Evolutionary conservation across 805 yeast species (phyloP).

Genomic region (Starmerella gropengiesseri): DNA sequence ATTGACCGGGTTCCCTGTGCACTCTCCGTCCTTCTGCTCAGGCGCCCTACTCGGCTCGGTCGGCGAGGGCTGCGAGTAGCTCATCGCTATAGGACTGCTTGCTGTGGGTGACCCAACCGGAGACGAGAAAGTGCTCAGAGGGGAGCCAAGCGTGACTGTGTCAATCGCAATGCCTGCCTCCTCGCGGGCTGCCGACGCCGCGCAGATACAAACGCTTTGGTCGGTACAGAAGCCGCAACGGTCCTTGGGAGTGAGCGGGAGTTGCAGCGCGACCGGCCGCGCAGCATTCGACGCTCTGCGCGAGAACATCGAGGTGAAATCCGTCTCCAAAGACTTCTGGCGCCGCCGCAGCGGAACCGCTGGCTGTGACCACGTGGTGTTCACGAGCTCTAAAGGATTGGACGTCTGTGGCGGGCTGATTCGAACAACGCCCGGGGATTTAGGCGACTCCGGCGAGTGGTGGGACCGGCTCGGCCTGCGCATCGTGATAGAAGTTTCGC

Average conservation of each 20-base stretch:
- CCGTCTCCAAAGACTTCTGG: conserved; percentile 20
- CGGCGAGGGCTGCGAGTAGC: not conserved
- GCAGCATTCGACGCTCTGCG: conserved; percentile 10
- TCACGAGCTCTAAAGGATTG: conserved; percentile 20
- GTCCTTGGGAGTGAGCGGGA: conserved; percentile 34
- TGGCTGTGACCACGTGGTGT: conserved; percentile 24
- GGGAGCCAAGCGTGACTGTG: conserved; percentile 23
- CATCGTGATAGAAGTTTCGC: not conserved
- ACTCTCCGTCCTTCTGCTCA: conserved; percentile 27
- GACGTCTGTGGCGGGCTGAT: conserved; percentile 15
- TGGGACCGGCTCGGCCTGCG: conserved; percentile 10
- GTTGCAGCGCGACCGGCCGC: conserved; percentile 10
- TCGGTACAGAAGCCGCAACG: conserved; percentile 92
- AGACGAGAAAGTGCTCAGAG: conserved; percentile 15
- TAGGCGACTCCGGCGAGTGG: conserved; percentile 10
- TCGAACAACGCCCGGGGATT: conserved; percentile 14
- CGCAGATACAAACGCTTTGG: conserved; percentile 83
- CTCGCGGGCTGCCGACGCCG: conserved; percentile 49
- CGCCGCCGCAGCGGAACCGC: conserved; percentile 24
- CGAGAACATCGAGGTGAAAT: conserved; percentile 21
- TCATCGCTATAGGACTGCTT: not conserved
- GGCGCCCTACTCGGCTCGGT: not conserved
- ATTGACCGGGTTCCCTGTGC: conserved; percentile 83
- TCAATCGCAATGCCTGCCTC: conserved; percentile 26
- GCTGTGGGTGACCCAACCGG: conserved; percentile 3